Base-by-base conservation (phyloP, 2,329 filamentous ascomycete genomes). In the Ascochyta koolunga region DNA sequence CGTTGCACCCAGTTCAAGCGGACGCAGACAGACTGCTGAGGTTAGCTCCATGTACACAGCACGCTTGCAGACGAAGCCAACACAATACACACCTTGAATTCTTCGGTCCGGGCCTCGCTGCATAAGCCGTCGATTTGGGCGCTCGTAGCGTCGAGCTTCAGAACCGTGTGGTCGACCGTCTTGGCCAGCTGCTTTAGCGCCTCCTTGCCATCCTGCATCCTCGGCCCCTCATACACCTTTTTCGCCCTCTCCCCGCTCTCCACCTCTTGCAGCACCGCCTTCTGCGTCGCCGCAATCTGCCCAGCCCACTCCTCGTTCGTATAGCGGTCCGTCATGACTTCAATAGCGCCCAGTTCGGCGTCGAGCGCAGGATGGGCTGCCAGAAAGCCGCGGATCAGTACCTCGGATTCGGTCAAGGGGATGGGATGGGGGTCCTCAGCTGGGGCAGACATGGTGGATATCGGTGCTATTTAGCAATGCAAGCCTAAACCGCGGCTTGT, bases 11-110 rank as follows among this genome's bases (percentile, higher is more conserved):
- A 79, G 31, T 78, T 74, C 1, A 80, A 72, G 7, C 84, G 80
- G 2, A 87, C 83, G 65, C 84, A 87, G 50, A 86, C 84, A 9
- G 82, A 78, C 77, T 64, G 73, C 65, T 40, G 74, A 21, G 67
- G 58, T 77, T 58, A 62, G 50, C 49, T 24, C 1, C 35, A 27
- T 33, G 31, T 5, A 8, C 8, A 8, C 5, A 16, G 4, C 16
- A 5, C 7, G 8, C 31, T 16, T 7, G 5, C 29, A 32, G n/a
- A 31, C 22, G 18, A 39, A 16, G 4, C 9, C n/a, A 16, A 25
- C 13, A 22, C 4, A 15, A 1, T 3, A 25, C 70, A 22, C 67
- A 79, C 78, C 62, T 77, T 79, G 59, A 82, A 82, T 3, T 63
- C 66, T 41, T 78, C 71, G 3, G 76, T 71, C 43, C 74, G 73